A percentile compares a stretch with the other conserved stretches of the same genome.
These are phyloP conservation scores for Bacidia rubella DNA, from an alignment of 495 filamentous ascomycete species.

Conservation along the genomic window DNA sequence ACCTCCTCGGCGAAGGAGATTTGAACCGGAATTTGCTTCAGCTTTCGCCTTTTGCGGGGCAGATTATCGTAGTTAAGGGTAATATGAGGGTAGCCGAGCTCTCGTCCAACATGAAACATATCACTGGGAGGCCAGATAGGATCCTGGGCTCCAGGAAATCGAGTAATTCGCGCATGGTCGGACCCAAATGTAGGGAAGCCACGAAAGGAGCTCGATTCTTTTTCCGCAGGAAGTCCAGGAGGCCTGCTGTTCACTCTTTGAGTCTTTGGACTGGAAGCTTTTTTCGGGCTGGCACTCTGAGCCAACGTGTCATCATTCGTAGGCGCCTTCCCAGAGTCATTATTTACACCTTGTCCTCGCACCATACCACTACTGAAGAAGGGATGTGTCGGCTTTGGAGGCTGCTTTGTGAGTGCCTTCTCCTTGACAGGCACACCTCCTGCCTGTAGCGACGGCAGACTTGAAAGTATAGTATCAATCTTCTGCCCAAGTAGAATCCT, in stretches of 20 bases:
- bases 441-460: slow-evolving; percentile 7
- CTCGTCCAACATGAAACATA: slow-evolving; percentile 42
- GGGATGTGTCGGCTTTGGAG: slow-evolving; percentile 59
- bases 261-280: slow-evolving; percentile 6
- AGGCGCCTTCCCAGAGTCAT: background rate
- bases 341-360: background rate
- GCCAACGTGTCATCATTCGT: background rate
- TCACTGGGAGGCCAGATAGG: slow-evolving; percentile 59
- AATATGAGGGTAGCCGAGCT: background rate
- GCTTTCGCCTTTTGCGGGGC: slow-evolving; percentile 25
- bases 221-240: slow-evolving; percentile 8
- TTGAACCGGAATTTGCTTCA: slow-evolving; percentile 34
- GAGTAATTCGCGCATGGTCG: slow-evolving; percentile 19
- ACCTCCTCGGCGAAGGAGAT: slow-evolving; percentile 33
- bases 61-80: background rate
- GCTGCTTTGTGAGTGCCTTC: slow-evolving; percentile 20
- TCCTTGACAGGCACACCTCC: slow-evolving; percentile 6
- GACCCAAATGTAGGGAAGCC: slow-evolving; percentile 4
- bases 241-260: slow-evolving; percentile 14
- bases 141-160: slow-evolving; percentile 44
- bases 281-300: background rate
- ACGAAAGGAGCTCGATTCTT: background rate
- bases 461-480: slow-evolving; percentile 38
- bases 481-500: slow-evolving; percentile 25
- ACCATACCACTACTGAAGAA: slow-evolving; percentile 48